These are phyloP conservation scores for Penicillium sp. DNA, from an alignment of 2,329 filamentous ascomycete genomes.

Conservation along the genomic window DNA sequence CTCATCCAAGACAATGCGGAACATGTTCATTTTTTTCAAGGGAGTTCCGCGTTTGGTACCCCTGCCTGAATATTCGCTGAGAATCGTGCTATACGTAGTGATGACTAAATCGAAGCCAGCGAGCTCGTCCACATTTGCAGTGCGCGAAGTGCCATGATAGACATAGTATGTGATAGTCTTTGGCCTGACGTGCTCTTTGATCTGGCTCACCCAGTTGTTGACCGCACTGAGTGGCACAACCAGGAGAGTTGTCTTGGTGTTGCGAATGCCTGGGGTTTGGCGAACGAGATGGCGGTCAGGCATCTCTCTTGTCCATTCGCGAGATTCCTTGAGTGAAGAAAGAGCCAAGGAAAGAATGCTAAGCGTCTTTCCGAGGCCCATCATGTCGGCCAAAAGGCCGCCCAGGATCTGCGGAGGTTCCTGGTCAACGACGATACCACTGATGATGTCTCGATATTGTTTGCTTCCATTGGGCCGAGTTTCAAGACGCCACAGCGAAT, in stretches of 20 bases:
- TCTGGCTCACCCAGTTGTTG: conserved; percentile 92
- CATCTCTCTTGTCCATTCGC: conserved; percentile 57
- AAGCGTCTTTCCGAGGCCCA: conserved; percentile 84
- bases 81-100: conserved; percentile 87
- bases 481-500: conserved; percentile 74
- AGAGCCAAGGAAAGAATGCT: conserved; percentile 79
- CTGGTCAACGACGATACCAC: conserved; percentile 60
- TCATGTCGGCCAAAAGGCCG: conserved; percentile 79
- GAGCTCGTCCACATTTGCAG: conserved; percentile 66
- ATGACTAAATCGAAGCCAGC: conserved; percentile 78
- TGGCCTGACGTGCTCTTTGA: conserved; percentile 72
- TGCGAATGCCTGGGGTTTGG: conserved; percentile 47
- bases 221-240: conserved; percentile 88
- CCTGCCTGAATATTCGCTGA: conserved; percentile 70
- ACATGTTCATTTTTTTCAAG: conserved; percentile 80
- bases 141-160: conserved; percentile 80
- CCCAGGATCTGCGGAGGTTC: conserved; percentile 67
- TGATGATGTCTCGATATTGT: conserved; percentile 81
- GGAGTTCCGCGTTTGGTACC: conserved; percentile 63
- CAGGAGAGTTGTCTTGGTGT: conserved; percentile 77
- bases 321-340: conserved; percentile 62
- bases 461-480: conserved; percentile 56
- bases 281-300: conserved; percentile 46
- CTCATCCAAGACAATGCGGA: conserved; percentile 89
- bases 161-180: conserved; percentile 69